These are phyloP conservation scores for Blastobotrys ciferrii DNA, from an alignment of 1,139 yeast genomes.

Conservation along the genomic window DNA sequence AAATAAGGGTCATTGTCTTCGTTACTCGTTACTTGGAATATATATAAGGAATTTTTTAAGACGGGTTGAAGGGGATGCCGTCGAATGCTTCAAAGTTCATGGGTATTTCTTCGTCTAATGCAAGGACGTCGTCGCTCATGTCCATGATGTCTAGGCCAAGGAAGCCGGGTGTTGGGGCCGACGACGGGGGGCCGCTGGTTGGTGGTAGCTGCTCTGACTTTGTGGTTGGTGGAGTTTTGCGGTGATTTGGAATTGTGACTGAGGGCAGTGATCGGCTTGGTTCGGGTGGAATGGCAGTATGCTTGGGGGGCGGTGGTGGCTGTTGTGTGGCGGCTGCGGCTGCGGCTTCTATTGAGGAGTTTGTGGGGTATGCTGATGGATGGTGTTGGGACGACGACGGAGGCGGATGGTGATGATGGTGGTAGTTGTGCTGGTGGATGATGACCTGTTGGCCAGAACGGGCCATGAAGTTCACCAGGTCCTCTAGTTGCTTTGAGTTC, in stretches of 20 bases:
- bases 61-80: conserved; percentile 33
- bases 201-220: background rate
- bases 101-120: conserved; percentile 24
- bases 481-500: conserved; percentile 28
- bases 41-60: conserved; percentile 17
- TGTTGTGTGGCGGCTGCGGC: conserved; percentile 11
- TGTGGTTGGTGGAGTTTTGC: conserved; percentile 9
- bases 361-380: conserved; percentile 10
- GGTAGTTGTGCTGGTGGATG: conserved; percentile 83
- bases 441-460: conserved; percentile 59
- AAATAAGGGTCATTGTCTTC: conserved; percentile 4
- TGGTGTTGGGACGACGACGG: conserved; percentile 7
- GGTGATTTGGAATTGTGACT: conserved; percentile 3
- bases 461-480: conserved; percentile 54
- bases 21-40: conserved; percentile 7
- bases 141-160: conserved; percentile 28
- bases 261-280: background rate
- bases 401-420: conserved; percentile 32
- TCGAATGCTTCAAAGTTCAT: conserved; percentile 28
- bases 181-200: conserved; percentile 10
- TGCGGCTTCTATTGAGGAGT: conserved; percentile 6
- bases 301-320: conserved; percentile 12
- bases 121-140: conserved; percentile 27
- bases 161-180: conserved; percentile 22
- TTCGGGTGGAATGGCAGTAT: conserved; percentile 8